A percentile compares a stretch with the other conserved stretches of the same genome.
phyloP scores from a whole-genome alignment of 192 early-diverging fungal species.

The Linnemannia hyalina region DNA sequence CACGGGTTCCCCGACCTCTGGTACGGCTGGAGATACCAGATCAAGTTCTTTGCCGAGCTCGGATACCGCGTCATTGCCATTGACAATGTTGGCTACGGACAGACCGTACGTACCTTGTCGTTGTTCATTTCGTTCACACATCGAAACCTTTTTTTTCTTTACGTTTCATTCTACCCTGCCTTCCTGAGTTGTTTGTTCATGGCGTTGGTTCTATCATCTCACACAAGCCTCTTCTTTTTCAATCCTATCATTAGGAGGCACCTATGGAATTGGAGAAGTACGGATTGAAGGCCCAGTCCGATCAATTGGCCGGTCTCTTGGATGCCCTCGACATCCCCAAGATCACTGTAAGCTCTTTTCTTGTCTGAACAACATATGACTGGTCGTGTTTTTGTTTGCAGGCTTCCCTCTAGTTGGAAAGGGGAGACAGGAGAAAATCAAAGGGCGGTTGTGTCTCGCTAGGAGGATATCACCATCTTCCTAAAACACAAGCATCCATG shows the following conservation, averaged over 20 bases:
- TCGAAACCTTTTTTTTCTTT: background rate
- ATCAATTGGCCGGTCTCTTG: conserved; percentile 69
- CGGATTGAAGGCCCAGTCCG: conserved; percentile 64
- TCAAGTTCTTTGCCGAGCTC: conserved; percentile 62
- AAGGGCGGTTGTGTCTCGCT: background rate
- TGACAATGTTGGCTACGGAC: conserved; percentile 66
- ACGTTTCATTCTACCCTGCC: background rate
- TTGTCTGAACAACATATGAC: background rate
- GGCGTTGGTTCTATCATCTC: background rate
- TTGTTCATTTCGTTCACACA: background rate
- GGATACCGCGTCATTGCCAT: conserved; percentile 72
- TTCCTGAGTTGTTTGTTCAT: background rate
- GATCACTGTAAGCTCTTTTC: conserved; percentile 40
- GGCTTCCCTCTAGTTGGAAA: no score
- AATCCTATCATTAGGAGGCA: conserved; percentile 17
- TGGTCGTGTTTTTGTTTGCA: background rate
- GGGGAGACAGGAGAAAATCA: no score
- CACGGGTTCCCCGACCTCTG: conserved; percentile 61
- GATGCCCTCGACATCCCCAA: conserved; percentile 68
- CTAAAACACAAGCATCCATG: no score
- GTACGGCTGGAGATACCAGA: conserved; percentile 63
- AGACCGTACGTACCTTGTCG: conserved; percentile 48
- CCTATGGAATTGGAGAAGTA: conserved; percentile 63
- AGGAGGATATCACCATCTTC: background rate
- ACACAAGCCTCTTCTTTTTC: background rate